These are phyloP conservation scores for Daldinia sp. DNA, from an alignment of 2,329 filamentous ascomycete genomes.

Conservation along the genomic window DNA sequence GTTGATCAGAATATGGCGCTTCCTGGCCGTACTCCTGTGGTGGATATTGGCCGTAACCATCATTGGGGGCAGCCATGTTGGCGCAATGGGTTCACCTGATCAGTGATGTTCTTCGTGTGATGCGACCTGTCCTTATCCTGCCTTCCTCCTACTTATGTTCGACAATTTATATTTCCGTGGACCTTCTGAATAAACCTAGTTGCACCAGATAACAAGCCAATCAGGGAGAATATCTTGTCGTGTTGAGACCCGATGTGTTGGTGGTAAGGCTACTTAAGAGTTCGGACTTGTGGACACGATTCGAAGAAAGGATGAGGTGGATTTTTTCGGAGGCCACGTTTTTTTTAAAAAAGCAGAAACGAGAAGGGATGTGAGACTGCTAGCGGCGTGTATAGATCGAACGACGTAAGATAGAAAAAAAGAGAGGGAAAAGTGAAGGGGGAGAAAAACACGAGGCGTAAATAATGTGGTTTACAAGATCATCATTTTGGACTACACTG, in stretches of 20 bases:
- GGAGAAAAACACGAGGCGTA: slow-evolving; percentile 14
- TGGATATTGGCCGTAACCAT: slow-evolving; percentile 66
- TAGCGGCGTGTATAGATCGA: slow-evolving; percentile 9
- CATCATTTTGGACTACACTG: slow-evolving; percentile 19
- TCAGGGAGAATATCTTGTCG: slow-evolving; percentile 1
- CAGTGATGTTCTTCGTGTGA: slow-evolving; percentile 12
- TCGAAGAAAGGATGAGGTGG: slow-evolving; percentile 25
- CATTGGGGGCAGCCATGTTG: slow-evolving; percentile 69
- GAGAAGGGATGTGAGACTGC: slow-evolving; percentile 13
- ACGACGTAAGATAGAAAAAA: slow-evolving; percentile 11
- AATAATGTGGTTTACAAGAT: slow-evolving; percentile 26
- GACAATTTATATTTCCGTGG: slow-evolving; percentile 7
- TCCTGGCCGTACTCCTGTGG: slow-evolving; percentile 57
- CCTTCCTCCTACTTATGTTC: slow-evolving; percentile 18
- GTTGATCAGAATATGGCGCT: slow-evolving; percentile 56
- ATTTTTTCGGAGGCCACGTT: slow-evolving; percentile 42
- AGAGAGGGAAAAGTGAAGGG: slow-evolving; percentile 6
- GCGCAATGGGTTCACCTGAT: slow-evolving; percentile 44
- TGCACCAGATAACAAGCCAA: slow-evolving; percentile 7
- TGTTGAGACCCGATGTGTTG: slow-evolving; percentile 17
- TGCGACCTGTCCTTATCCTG: slow-evolving; percentile 13
- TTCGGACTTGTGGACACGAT: slow-evolving; percentile 38
- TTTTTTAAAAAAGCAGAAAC: slow-evolving; percentile 26
- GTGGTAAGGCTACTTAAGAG: slow-evolving; percentile 3
- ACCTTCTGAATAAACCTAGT: slow-evolving; percentile 11